Evolutionary conservation across 257 asterid species (phyloP).

Genomic region (Fraxinus excelsior): DNA sequence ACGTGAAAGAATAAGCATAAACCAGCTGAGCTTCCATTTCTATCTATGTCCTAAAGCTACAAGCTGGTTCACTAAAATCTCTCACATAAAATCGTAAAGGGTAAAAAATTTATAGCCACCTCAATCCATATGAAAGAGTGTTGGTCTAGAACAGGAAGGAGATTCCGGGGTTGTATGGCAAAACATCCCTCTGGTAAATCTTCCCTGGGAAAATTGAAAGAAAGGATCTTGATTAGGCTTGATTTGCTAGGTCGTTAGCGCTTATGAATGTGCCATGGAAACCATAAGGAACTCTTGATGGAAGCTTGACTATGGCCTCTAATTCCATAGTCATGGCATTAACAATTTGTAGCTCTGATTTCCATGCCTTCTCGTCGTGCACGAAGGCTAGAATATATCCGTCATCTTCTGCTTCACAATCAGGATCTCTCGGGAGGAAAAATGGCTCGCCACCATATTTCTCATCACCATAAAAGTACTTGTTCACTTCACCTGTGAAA

Average conservation of each 20-base stretch:
- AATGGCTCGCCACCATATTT: conserved; percentile 96
- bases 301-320: conserved; percentile 75
- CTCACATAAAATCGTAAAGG: conserved; percentile 35
- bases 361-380: conserved; percentile 70
- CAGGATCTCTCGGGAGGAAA: conserved; percentile 60
- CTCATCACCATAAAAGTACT: conserved; percentile 70
- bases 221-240: conserved; percentile 36
- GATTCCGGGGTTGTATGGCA: conserved; percentile 83
- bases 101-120: conserved; percentile 23
- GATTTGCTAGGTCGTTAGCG: conserved; percentile 62
- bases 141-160: conserved; percentile 28
- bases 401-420: conserved; percentile 58
- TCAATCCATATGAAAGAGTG: conserved; percentile 23
- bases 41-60: conserved; percentile 86
- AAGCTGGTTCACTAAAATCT: conserved; percentile 64
- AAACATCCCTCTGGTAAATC: conserved; percentile 87
- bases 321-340: conserved; percentile 63
- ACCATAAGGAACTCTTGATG: conserved; percentile 93
- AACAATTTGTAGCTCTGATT: conserved; percentile 78
- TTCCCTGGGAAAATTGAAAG: conserved; percentile 28
- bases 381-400: conserved; percentile 82
- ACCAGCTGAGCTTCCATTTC: conserved; percentile 89
- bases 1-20: conserved; percentile 59
- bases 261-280: conserved; percentile 87
- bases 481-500: conserved; percentile 64